Conservation (phyloP, 1,139 yeast species). For the Candida sanyaensis region DNA sequence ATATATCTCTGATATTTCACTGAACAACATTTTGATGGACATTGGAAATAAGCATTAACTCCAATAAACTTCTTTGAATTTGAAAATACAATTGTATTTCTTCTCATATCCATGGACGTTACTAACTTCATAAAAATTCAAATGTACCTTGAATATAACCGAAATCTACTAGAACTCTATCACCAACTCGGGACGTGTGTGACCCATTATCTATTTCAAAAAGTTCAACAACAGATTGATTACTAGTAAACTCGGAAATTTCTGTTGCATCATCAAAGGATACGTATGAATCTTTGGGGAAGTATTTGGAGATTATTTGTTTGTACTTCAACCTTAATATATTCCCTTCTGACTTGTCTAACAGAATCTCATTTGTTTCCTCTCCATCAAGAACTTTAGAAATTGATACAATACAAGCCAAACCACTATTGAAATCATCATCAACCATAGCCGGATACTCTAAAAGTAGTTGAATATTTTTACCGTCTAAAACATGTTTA, state of each 20-base stretch:
- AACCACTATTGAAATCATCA: background rate
- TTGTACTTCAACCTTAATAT: background rate
- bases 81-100: background rate
- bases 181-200: background rate
- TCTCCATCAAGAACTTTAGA: background rate
- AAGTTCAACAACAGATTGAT: background rate
- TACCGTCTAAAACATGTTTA: background rate
- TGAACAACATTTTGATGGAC: background rate
- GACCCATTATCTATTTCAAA: background rate
- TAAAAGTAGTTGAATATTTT: background rate
- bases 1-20: background rate
- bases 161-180: background rate
- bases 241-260: background rate
- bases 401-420: background rate
- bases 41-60: background rate
- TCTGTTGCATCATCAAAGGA: background rate
- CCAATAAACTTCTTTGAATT: background rate
- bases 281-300: background rate
- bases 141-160: background rate
- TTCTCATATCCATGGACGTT: background rate
- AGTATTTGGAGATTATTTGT: background rate
- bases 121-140: background rate
- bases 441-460: background rate
- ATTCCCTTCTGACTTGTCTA: background rate
- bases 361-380: background rate